A percentile compares a stretch with the other conserved stretches of the same genome.
Conservation (phyloP, 495 filamentous ascomycete species). For the Tuber magnatum region DNA sequence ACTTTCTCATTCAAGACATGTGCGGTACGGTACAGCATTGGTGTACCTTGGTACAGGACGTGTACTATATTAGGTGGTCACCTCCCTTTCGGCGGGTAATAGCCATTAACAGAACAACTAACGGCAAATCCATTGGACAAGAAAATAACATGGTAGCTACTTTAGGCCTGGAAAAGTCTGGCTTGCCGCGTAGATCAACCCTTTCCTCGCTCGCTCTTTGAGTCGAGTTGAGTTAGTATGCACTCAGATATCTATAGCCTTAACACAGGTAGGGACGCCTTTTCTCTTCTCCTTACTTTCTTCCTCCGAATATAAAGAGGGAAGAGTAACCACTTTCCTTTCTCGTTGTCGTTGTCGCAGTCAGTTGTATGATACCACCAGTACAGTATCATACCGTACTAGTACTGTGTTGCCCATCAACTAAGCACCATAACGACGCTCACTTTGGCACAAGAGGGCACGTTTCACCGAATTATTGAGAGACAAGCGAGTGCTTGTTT, state of each 20-base stretch:
- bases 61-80: conserved; percentile 29
- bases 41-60: too few species aligned
- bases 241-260: neutral
- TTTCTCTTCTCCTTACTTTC: conserved; percentile 6
- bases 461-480: neutral
- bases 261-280: neutral
- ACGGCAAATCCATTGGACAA: conserved; percentile 9
- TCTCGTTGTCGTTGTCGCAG: neutral
- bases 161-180: conserved; percentile 11
- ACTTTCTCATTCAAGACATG: conserved; percentile 5
- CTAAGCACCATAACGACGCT: neutral
- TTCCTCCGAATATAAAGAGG: conserved; percentile 15
- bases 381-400: neutral
- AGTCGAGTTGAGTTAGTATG: neutral
- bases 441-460: too few species aligned
- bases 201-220: neutral
- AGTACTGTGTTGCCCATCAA: too few species aligned
- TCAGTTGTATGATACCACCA: neutral
- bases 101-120: conserved; percentile 5
- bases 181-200: conserved; percentile 13
- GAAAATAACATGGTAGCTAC: conserved; percentile 29
- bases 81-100: conserved; percentile 26
- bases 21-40: too few species aligned
- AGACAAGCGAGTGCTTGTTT: neutral
- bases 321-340: conserved; percentile 1